Evolutionary conservation across 2,329 filamentous ascomycete species (phyloP), one percentile per base, ranked within the genome.

Genomic region (Hymenoscyphus fructigenus): DNA sequence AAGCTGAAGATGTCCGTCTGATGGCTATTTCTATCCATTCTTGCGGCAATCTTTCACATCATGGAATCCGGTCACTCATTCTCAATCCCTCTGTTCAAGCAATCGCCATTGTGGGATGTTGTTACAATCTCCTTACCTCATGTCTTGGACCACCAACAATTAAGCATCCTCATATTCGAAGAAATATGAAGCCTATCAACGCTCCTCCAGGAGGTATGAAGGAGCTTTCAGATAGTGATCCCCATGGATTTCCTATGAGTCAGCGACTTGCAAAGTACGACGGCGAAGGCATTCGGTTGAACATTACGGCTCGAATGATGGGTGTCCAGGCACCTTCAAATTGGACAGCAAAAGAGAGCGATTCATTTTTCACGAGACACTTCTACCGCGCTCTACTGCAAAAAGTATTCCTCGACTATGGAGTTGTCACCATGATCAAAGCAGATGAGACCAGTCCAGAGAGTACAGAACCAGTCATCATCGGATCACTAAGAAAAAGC

Each of bases 291-390:
- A 83, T 98, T 57, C 85, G 91, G 28, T 83, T 98, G 64, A 98
- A 99, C 77, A 97, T 98, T 75, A 99, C 95, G 3, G 93, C 95
- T 0, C 87, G 95, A 56, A 97, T 97, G 90, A 97, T 98, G 94
- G 94, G 94, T 2, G 93, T 96, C 59, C 95, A 99, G 79, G 95
- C 95, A 7, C 93, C 95, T 1, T 84, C 88, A 66, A 99, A 99
- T 79, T 99, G 95, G 95, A 91, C 90, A 1, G 81, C 83, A 28
- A 81, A 84, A 32, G 93, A 97, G 66, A 96, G 91, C 75, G 90
- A 93, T 60, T 83, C 82, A 7, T 99, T 98, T 79, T 98, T 99
- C 80, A 92, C 88, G 0, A 86, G 94, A 0, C 95, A 99, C 77
- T 97, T 95, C 78, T 99, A 90, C 80, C 91, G 95, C 56, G 92